Evolutionary conservation across 1,284 basidiomycete species (phyloP).

Genomic region (Somion occarium): DNA sequence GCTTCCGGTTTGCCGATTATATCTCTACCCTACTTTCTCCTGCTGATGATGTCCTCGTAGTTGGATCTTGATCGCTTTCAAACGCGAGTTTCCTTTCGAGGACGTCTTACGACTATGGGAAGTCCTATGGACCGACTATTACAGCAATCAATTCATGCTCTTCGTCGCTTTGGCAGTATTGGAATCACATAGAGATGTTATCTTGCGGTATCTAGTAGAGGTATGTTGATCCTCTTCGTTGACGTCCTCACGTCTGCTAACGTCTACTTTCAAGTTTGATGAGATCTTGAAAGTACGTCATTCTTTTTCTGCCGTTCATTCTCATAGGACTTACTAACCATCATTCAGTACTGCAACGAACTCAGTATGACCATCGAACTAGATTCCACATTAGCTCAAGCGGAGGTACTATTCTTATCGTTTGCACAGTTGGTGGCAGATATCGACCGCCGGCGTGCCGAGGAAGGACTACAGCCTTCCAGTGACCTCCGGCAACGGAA

Average conservation of each 20-base stretch:
- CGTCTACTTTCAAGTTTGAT: conserved; percentile 52
- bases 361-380: conserved; percentile 93
- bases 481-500: conserved; percentile 15
- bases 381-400: conserved; percentile 86
- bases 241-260: neutral
- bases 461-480: conserved; percentile 26
- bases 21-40: conserved; percentile 1
- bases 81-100: conserved; percentile 91
- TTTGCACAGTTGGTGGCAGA: conserved; percentile 86
- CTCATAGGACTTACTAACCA: conserved; percentile 9
- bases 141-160: conserved; percentile 84
- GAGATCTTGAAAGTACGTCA: conserved; percentile 87
- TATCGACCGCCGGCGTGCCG: conserved; percentile 71
- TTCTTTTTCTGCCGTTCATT: conserved; percentile 2
- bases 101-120: conserved; percentile 93
- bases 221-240: conserved; percentile 37
- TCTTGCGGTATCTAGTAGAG: conserved; percentile 90
- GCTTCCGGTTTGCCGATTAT: conserved; percentile 70
- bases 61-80: conserved; percentile 89
- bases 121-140: conserved; percentile 91
- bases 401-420: conserved; percentile 88
- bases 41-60: conserved; percentile 29
- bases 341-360: conserved; percentile 80
- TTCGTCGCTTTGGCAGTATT: conserved; percentile 93
- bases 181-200: conserved; percentile 90